Percentiles rank a stretch among this genome's conserved stretches.
phyloP scores from a whole-genome alignment of 1,284 basidiomycete species.

The Pyrrhoderma noxium region DNA sequence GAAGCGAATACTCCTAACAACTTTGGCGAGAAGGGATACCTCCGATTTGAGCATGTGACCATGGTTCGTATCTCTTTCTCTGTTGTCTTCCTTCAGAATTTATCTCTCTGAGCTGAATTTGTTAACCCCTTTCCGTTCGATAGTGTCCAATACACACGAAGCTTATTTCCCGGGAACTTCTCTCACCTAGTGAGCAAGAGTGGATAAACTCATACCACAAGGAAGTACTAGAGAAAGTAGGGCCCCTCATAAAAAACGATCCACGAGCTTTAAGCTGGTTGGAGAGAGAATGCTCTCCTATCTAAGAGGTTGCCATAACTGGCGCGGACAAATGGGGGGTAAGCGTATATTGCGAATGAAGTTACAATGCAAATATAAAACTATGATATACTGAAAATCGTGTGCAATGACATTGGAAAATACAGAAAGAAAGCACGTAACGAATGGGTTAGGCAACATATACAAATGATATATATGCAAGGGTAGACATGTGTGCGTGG shows the following conservation, averaged over 20 bases:
- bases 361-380: no score
- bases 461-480: no score
- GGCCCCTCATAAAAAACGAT: slow-evolving; percentile 68
- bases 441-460: no score
- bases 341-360: no score
- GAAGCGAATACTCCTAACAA: slow-evolving; percentile 71
- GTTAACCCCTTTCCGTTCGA: no score
- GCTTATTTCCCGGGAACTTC: slow-evolving; percentile 61
- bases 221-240: slow-evolving; percentile 72
- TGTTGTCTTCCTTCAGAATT: slow-evolving; percentile 15
- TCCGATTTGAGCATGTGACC: slow-evolving; percentile 81
- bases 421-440: no score
- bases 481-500: no score
- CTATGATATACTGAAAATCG: no score
- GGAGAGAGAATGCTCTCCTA: slow-evolving; percentile 51
- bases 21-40: slow-evolving; percentile 79
- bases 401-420: no score
- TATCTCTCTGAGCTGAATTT: no score
- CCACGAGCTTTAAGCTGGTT: slow-evolving; percentile 73
- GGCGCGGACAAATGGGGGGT: not conserved
- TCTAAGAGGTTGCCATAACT: slow-evolving; percentile 1
- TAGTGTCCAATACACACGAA: slow-evolving; percentile 86
- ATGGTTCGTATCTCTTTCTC: slow-evolving; percentile 40
- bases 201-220: slow-evolving; percentile 89
- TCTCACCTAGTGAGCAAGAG: slow-evolving; percentile 58